These are phyloP conservation scores for Phytopythium ostracodes DNA, from an alignment of 352 stramenopile genomes.

Conservation along the genomic window DNA sequence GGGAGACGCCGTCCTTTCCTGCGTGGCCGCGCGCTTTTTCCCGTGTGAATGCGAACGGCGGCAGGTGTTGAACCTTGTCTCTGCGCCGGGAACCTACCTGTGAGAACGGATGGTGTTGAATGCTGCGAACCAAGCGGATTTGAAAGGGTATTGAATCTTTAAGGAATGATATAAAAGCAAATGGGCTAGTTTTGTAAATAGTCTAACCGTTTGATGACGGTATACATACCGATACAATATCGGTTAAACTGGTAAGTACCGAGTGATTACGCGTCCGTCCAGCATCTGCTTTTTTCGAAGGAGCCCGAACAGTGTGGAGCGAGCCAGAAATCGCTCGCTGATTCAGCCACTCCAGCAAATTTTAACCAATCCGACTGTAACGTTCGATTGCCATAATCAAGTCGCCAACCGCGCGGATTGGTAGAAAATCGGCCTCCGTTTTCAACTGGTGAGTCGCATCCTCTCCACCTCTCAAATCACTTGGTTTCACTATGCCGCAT, in stretches of 20 bases:
- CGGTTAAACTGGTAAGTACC: background rate
- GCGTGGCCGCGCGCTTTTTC: background rate
- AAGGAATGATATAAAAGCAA: background rate
- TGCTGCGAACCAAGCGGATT: background rate
- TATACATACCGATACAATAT: background rate
- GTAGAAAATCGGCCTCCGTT: background rate
- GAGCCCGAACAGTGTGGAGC: background rate
- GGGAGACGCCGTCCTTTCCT: background rate
- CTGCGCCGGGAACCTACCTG: background rate
- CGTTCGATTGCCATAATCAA: background rate
- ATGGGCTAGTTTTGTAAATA: background rate
- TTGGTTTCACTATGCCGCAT: background rate
- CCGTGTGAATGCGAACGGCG: conserved; percentile 3
- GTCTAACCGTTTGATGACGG: background rate
- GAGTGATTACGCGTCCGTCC: background rate
- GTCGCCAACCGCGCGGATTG: background rate
- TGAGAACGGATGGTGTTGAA: background rate
- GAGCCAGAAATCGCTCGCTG: background rate
- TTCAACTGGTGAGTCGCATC: background rate
- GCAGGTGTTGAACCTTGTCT: conserved; percentile 3
- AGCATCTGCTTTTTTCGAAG: too few species aligned
- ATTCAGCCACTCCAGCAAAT: background rate
- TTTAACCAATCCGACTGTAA: background rate
- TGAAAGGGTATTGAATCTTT: background rate
- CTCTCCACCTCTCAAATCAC: background rate